Evolutionary conservation across 768 basidiomycete genomes (phyloP).

Genomic region (Calocybe gangraenosa): DNA sequence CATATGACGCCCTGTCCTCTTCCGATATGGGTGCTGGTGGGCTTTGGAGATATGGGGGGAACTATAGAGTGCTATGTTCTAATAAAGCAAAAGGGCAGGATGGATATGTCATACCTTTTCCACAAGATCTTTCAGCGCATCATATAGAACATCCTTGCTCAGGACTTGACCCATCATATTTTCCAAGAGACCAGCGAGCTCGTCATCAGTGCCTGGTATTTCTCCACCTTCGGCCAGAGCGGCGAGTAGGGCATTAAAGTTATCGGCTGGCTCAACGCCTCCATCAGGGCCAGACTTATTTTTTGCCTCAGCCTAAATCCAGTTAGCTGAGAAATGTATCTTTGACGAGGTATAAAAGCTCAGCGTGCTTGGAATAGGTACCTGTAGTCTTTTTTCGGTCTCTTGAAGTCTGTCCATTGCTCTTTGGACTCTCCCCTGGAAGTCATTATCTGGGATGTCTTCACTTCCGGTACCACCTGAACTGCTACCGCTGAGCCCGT

Average conservation of each 20-base stretch:
- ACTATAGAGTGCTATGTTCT: slow-evolving; percentile 35
- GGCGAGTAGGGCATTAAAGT: slow-evolving; percentile 50
- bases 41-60: slow-evolving; percentile 68
- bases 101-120: slow-evolving; percentile 47
- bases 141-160: slow-evolving; percentile 81
- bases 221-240: slow-evolving; percentile 36
- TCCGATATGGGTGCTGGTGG: slow-evolving; percentile 47
- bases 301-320: slow-evolving; percentile 16
- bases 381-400: slow-evolving; percentile 54
- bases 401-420: slow-evolving; percentile 71
- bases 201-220: slow-evolving; percentile 38
- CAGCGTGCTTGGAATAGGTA: slow-evolving; percentile 18
- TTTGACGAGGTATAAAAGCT: not conserved
- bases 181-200: slow-evolving; percentile 68
- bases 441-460: slow-evolving; percentile 31
- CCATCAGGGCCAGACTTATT: slow-evolving; percentile 14
- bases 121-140: slow-evolving; percentile 77
- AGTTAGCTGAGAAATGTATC: not conserved
- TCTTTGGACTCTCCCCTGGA: slow-evolving; percentile 65
- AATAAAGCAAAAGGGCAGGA: not conserved
- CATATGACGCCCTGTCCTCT: slow-evolving; percentile 56
- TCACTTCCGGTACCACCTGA: not conserved
- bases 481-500: slow-evolving; percentile 6
- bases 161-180: slow-evolving; percentile 79
- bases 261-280: slow-evolving; percentile 23